These are phyloP conservation scores for Aurinia saxatilis DNA, from an alignment of 345 rosid species.

Conservation along the genomic window DNA sequence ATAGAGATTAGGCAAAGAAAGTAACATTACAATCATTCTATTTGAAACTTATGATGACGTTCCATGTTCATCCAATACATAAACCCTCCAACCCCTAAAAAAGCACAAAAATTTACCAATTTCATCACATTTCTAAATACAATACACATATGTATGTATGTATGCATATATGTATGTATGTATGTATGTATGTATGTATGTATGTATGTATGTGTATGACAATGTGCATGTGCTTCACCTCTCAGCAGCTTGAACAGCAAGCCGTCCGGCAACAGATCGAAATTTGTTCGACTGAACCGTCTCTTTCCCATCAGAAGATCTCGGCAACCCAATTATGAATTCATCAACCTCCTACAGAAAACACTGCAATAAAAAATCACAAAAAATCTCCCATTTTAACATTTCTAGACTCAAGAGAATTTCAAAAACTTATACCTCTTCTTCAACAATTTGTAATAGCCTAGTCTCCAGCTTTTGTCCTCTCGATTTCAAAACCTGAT, in stretches of 20 bases:
- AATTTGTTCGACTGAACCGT: slow-evolving; percentile 78
- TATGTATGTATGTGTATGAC: too few species aligned
- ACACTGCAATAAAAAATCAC: too few species aligned
- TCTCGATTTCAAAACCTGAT: slow-evolving; percentile 64
- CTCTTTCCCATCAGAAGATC: slow-evolving; percentile 73
- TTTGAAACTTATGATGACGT: slow-evolving; percentile 60
- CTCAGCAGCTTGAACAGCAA: slow-evolving; percentile 69
- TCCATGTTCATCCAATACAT: slow-evolving; percentile 82
- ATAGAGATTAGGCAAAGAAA: background rate
- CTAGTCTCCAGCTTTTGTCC: slow-evolving; percentile 73
- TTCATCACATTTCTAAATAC: background rate
- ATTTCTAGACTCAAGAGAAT: background rate
- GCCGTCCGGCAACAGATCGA: slow-evolving; percentile 74
- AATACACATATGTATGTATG: background rate
- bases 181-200: too few species aligned
- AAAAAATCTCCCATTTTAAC: background rate
- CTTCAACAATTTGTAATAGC: slow-evolving; percentile 61
- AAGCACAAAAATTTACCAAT: slow-evolving; percentile 8
- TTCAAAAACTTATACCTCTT: slow-evolving; percentile 40
- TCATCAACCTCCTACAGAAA: slow-evolving; percentile 88
- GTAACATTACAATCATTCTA: slow-evolving; percentile 72
- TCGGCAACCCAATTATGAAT: slow-evolving; percentile 77
- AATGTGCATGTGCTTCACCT: slow-evolving; percentile 31
- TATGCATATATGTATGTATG: too few species aligned
- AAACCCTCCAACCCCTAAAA: slow-evolving; percentile 87